Percentiles rank a stretch among this genome's conserved stretches.
phyloP scores from a whole-genome alignment of 1,139 yeast genomes.

The Saccharomycopsis phalli region DNA sequence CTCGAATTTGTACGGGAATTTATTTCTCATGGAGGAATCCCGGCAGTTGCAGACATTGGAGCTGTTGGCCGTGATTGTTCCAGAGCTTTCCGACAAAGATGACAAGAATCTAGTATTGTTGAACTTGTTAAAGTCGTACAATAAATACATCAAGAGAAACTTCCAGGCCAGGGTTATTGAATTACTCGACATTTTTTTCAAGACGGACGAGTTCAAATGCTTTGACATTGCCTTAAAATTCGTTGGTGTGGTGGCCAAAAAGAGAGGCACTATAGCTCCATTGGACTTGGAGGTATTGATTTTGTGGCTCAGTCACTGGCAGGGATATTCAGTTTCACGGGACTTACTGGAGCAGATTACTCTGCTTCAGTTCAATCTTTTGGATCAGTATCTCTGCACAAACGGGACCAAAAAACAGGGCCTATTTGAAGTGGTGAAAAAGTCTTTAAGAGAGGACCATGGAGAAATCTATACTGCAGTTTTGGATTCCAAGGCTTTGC shows the following conservation, averaged over 20 bases:
- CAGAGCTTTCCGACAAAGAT: background rate
- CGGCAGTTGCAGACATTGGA: conserved; percentile 1
- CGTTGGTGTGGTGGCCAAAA: conserved; percentile 2
- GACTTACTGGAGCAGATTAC: no score
- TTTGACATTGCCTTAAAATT: conserved; percentile 3
- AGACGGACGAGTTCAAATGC: background rate
- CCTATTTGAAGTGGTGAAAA: no score
- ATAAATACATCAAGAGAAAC: background rate
- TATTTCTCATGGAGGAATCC: conserved; percentile 1
- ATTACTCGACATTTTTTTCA: conserved; percentile 7
- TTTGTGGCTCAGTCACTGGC: conserved; percentile 9
- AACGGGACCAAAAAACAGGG: no score
- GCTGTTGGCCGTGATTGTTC: background rate
- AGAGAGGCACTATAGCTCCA: conserved; percentile 6
- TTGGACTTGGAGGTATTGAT: conserved; percentile 10
- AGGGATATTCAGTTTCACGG: no score
- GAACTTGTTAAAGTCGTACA: conserved; percentile 11
- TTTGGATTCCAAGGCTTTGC: no score
- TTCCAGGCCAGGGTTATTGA: background rate
- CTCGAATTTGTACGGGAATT: conserved; percentile 5
- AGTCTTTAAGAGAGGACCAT: no score
- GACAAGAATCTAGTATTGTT: background rate
- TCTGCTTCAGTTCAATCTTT: no score
- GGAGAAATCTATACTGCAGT: no score
- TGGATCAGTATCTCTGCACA: no score